Evolutionary conservation across 345 rosid species (phyloP), one percentile per base, ranked within the genome.

Genomic region (Lepidium didymum): DNA sequence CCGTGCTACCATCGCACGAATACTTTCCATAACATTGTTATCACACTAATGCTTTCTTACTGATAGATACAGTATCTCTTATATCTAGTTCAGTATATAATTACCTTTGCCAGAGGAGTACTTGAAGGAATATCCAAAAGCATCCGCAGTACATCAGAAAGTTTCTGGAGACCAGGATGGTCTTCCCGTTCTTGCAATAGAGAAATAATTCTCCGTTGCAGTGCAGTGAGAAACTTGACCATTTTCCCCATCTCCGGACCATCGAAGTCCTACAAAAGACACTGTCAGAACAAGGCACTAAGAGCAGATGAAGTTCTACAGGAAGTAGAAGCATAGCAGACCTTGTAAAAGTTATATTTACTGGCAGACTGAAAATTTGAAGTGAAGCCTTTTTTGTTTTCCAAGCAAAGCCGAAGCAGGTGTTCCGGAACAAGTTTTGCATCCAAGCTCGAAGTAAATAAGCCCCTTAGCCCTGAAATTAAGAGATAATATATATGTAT

Each of bases 311-410:
- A 43, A 34, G 21, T 60, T 27, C 47, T 45, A 38, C 2, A 19
- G 64, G 70, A 36, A 40, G 75, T 43, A 61, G 34, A 61, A 61
- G 25, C 5, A 23, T 67, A 36, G 31, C 61, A 74, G 75, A 93
- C 98, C 99, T 94, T 94, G 67, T 94, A 94, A 80, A 88, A 94
- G 66, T 91, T 94, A 79, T 84, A 86, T 80, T 66, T 79, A 45
- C 59, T 19, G 67, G 80, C 77, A 60, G 77, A 63, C 60, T 70
- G 76, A 61, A 52, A 68, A 70, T 78, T 23, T 45, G 82, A 76
- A 75, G 73, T 70, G 73, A 72, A 78, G 62, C 51, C 64, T 42
- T 51, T 69, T 46, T 90, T 79, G 61, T 87, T 80, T 77, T 88
- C 89, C 64, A 84, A 67, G 81, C 86, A 83, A 65, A 90, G 81